phyloP scores from a whole-genome alignment of 1,284 basidiomycete species.

The Microbotryum silenes-acaulis region DNA sequence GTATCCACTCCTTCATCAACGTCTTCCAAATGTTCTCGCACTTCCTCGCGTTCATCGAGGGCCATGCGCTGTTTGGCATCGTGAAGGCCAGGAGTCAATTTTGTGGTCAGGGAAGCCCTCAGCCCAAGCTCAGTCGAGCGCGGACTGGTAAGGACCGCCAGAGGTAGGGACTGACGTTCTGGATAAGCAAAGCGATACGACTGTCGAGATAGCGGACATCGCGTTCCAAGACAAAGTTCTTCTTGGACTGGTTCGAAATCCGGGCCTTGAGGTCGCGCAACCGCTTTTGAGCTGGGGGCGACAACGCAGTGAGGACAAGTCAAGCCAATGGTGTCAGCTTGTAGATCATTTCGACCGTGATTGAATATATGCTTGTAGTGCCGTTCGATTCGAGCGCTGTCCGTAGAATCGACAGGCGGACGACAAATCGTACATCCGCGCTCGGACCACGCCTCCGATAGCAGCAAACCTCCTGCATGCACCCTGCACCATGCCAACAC shows the following conservation, averaged over 20 bases:
- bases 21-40: constrained; percentile 88
- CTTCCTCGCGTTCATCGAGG: constrained; percentile 57
- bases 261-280: constrained; percentile 91
- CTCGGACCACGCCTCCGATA: neutral
- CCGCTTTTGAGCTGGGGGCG: constrained; percentile 73
- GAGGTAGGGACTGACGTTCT: constrained; percentile 60
- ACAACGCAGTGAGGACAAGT: neutral
- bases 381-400: no score
- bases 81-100: neutral
- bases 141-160: neutral
- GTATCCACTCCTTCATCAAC: constrained; percentile 53
- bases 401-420: no score
- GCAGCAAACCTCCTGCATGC: neutral
- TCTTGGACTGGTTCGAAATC: constrained; percentile 97
- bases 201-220: constrained; percentile 98
- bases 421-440: no score
- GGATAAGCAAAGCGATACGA: constrained; percentile 92
- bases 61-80: constrained; percentile 36
- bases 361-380: no score
- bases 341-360: no score
- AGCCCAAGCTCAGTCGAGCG: neutral
- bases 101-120: neutral
- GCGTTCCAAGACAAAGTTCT: constrained; percentile 96
- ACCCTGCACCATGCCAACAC: no score
- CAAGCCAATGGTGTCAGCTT: no score